Conservation (phyloP, 1,284 basidiomycete genomes). For the Rhodotorula glutinis region DNA sequence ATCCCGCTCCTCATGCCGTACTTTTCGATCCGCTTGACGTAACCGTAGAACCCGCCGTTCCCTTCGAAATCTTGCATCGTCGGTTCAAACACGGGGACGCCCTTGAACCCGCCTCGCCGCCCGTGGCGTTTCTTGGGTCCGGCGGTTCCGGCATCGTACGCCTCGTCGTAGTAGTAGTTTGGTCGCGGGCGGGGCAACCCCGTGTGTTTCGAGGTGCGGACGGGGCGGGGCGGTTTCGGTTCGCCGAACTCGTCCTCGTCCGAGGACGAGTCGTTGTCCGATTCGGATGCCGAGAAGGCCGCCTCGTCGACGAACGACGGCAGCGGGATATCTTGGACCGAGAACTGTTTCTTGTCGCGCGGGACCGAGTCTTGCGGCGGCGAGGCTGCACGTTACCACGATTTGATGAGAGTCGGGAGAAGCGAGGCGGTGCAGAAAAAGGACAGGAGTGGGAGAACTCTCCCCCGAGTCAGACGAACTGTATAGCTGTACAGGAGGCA, state of each 20-base stretch:
- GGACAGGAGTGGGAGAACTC: not conserved
- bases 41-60: slow-evolving; percentile 72
- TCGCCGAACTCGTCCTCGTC: slow-evolving; percentile 32
- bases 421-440: not conserved
- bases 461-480: too few species aligned
- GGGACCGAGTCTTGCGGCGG: not conserved
- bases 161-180: slow-evolving; percentile 40
- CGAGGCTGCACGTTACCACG: slow-evolving; percentile 9
- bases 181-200: slow-evolving; percentile 29
- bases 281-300: slow-evolving; percentile 9
- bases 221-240: slow-evolving; percentile 26
- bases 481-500: too few species aligned
- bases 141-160: slow-evolving; percentile 36
- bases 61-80: slow-evolving; percentile 59
- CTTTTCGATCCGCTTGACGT: slow-evolving; percentile 75
- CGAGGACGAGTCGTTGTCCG: slow-evolving; percentile 33
- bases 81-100: slow-evolving; percentile 91
- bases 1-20: slow-evolving; percentile 88
- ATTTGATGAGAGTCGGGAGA: too few species aligned
- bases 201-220: slow-evolving; percentile 15
- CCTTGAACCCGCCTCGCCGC: slow-evolving; percentile 47
- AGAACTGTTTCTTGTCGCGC: not conserved
- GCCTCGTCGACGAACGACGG: slow-evolving; percentile 36
- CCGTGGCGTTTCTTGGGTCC: slow-evolving; percentile 37
- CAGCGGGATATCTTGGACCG: slow-evolving; percentile 14